A percentile compares a stretch with the other conserved stretches of the same genome.
These are phyloP conservation scores for Calycina herbarum DNA, from an alignment of 2,329 filamentous ascomycete species.

Conservation along the genomic window DNA sequence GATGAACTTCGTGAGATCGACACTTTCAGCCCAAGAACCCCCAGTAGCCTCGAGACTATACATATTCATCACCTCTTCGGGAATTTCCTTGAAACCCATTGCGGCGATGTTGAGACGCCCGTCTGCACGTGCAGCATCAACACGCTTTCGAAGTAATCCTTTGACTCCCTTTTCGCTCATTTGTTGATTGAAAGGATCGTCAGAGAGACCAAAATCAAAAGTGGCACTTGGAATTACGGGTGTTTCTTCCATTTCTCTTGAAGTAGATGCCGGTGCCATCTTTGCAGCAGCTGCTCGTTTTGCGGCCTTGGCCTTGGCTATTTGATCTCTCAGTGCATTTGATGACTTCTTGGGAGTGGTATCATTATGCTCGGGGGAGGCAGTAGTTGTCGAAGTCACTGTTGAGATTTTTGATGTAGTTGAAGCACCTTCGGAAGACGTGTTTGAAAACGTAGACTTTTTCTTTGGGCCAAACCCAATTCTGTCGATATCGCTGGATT, in stretches of 20 bases:
- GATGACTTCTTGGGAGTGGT: constrained; percentile 66
- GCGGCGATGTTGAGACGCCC: constrained; percentile 88
- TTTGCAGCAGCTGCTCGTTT: constrained; percentile 54
- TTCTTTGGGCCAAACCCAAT: constrained; percentile 30
- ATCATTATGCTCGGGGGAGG: constrained; percentile 36
- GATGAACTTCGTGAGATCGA: constrained; percentile 81
- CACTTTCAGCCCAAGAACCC: constrained; percentile 84
- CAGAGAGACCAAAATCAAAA: constrained; percentile 60
- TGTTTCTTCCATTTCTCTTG: constrained; percentile 33
- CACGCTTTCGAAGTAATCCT: constrained; percentile 70
- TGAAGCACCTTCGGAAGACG: constrained; percentile 31
- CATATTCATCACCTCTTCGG: constrained; percentile 83
- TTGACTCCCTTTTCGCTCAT: constrained; percentile 57
- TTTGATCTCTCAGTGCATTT: constrained; percentile 79
- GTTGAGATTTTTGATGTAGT: constrained; percentile 26
- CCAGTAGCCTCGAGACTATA: constrained; percentile 75
- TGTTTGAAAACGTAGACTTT: constrained; percentile 32
- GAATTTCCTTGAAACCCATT: constrained; percentile 76
- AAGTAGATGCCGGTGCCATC: constrained; percentile 35
- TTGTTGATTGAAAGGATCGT: constrained; percentile 71
- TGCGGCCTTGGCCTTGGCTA: constrained; percentile 87
- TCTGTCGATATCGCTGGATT: constrained; percentile 27
- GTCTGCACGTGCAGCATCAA: constrained; percentile 70
- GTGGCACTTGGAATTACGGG: constrained; percentile 49
- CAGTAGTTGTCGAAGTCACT: constrained; percentile 20